Base-by-base conservation (phyloP, 228 moss, liverwort and hornwort species). In the Sphagnum fallax region DNA sequence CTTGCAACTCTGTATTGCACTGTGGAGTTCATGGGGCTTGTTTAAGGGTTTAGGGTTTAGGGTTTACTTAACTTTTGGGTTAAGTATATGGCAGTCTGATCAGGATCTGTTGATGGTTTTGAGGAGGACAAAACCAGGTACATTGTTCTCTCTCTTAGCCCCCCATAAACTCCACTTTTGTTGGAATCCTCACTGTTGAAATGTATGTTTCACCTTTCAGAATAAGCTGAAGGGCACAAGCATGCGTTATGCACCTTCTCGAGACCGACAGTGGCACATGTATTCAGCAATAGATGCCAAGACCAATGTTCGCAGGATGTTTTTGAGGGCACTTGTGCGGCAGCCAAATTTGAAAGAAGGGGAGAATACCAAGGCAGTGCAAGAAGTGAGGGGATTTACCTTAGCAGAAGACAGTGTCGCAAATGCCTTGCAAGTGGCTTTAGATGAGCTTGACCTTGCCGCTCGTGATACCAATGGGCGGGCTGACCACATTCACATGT, bases 201-300 rank as follows among this genome's bases (percentile, higher is more conserved):
- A 15, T 63, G 16, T 63, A 15, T 18, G 47, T 50, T 52, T 50
- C 32, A 32, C 32, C 32, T 77, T 52, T 69, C 82, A 93, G 93
- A 87, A 89, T 73, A 92, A 94, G 82, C 83, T 98, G 75, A 98
- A 98, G 72, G 85, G 85, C 10, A 87, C 77, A 72, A 73, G 80
- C 52, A 82, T 93, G 89, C 84, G 87, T 15, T 98, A 93, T 66
- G 90, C 98, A 15, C 88, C 98, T 11, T 93, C 98, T 16, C 85
- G 98, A 69, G 94, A 98, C 83, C 82, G 92, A 47, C 93, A 98
- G 73, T 98, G 98, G 98, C 94, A 93, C 58, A 84, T 87, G 6
- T 98, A 98, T 60, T 80, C 88, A 50, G 87, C 93, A 13, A 75
- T 79, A 49, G 93, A 98, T 60, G 79, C 76, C 50, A 87, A 94